Evolutionary conservation across 768 basidiomycete species (phyloP).

Genomic region (Collybiopsis luxurians): DNA sequence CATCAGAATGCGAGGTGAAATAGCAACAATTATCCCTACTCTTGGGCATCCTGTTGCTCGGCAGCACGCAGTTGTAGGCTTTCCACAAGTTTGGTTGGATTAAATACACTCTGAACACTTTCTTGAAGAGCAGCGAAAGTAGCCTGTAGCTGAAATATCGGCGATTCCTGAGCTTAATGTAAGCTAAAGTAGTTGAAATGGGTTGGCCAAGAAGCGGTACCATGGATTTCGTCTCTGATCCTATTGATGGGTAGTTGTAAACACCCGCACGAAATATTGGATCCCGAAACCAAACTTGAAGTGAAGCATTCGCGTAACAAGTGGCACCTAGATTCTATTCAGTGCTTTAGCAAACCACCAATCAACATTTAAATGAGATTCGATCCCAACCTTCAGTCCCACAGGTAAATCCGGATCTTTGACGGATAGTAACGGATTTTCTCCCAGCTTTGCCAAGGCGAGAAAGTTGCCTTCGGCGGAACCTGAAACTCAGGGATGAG

Average conservation of each 20-base stretch:
- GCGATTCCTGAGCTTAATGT: slow-evolving; percentile 55
- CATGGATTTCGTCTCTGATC: slow-evolving; percentile 41
- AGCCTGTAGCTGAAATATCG: slow-evolving; percentile 74
- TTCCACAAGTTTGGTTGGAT: slow-evolving; percentile 83
- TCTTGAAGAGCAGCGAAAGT: slow-evolving; percentile 86
- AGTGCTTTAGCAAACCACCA: slow-evolving; percentile 7
- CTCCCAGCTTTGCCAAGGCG: slow-evolving; percentile 49
- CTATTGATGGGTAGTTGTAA: slow-evolving; percentile 67
- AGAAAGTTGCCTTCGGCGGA: slow-evolving; percentile 45
- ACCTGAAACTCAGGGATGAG: neutral
- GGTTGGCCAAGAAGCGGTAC: slow-evolving; percentile 18
- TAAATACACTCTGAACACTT: slow-evolving; percentile 66
- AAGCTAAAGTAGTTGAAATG: neutral
- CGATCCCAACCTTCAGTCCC: slow-evolving; percentile 69
- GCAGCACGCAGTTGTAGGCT: slow-evolving; percentile 76
- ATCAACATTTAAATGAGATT: neutral
- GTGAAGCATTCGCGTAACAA: slow-evolving; percentile 93
- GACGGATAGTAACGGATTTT: slow-evolving; percentile 48
- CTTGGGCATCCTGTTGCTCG: slow-evolving; percentile 97
- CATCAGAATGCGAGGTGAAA: slow-evolving; percentile 5
- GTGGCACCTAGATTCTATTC: slow-evolving; percentile 91
- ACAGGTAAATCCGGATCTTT: slow-evolving; percentile 62
- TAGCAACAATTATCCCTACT: slow-evolving; percentile 47
- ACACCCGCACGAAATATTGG: slow-evolving; percentile 78
- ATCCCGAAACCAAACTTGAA: slow-evolving; percentile 96